These are phyloP conservation scores for Lachancea quebecensis DNA, from an alignment of 805 yeast species.

Conservation along the genomic window DNA sequence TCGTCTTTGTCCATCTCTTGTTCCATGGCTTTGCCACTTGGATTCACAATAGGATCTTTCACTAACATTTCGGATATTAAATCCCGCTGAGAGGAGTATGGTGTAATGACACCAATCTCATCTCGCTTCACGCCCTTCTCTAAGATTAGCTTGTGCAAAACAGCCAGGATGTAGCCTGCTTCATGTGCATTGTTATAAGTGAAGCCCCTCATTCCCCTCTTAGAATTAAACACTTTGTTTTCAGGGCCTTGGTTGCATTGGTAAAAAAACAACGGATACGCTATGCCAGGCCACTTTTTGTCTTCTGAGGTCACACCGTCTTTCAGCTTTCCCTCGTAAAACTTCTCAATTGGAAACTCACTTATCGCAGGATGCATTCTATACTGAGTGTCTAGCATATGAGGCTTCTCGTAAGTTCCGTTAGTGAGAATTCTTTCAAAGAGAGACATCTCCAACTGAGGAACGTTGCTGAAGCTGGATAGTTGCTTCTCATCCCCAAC, in stretches of 20 bases:
- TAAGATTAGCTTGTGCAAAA: conserved; percentile 43
- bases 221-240: conserved; percentile 39
- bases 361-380: conserved; percentile 62
- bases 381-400: conserved; percentile 63
- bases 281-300: conserved; percentile 40
- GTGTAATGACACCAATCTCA: conserved; percentile 62
- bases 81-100: conserved; percentile 72
- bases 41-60: conserved; percentile 49
- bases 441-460: conserved; percentile 56
- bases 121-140: conserved; percentile 45
- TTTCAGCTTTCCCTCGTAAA: conserved; percentile 42
- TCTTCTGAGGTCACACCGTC: conserved; percentile 55
- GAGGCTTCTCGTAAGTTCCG: conserved; percentile 53
- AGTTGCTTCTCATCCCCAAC: conserved; percentile 75
- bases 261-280: conserved; percentile 58
- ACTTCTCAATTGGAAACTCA: conserved; percentile 48
- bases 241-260: conserved; percentile 45
- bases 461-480: conserved; percentile 64
- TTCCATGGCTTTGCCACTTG: conserved; percentile 39
- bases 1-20: conserved; percentile 60
- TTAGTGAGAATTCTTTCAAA: conserved; percentile 61
- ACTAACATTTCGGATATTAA: conserved; percentile 45
- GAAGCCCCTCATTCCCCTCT: conserved; percentile 42
- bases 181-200: conserved; percentile 55
- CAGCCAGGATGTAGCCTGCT: conserved; percentile 40